Evolutionary conservation across 75 land plant genomes (phyloP).

Genomic region (Larix kaempferi): DNA sequence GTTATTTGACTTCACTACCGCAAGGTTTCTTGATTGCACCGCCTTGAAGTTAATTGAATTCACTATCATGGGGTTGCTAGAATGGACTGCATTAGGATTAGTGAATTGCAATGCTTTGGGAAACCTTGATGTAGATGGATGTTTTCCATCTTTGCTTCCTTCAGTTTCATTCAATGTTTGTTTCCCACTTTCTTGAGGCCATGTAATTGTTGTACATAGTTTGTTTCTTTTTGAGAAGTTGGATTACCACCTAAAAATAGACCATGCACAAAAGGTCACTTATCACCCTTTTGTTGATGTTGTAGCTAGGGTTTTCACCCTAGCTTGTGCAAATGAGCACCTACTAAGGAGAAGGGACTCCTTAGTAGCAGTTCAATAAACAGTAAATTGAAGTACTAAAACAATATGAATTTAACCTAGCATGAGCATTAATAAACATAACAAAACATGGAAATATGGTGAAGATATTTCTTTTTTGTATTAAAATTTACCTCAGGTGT

Average conservation of each 20-base stretch:
- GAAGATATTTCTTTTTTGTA: too few species aligned
- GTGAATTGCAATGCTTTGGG: background rate
- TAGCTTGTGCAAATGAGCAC: too few species aligned
- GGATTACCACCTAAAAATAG: constrained; percentile 9
- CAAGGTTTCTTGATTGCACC: background rate
- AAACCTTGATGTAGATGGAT: background rate
- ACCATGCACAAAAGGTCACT: constrained; percentile 78
- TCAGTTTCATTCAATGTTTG: background rate
- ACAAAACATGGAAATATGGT: too few species aligned
- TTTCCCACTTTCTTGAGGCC: background rate
- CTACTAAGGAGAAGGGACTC: too few species aligned
- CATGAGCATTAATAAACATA: too few species aligned
- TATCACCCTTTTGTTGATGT: too few species aligned
- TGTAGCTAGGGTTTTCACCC: too few species aligned
- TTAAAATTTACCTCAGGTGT: too few species aligned
- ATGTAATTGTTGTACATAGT: background rate
- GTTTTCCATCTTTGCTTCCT: constrained; percentile 1
- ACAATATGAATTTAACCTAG: too few species aligned
- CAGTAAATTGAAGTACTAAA: too few species aligned
- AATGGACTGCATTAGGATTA: constrained; percentile 1
- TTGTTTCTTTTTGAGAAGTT: constrained; percentile 6
- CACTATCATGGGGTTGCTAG: background rate
- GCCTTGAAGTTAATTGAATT: background rate
- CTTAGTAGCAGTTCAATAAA: too few species aligned
- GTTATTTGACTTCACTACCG: constrained; percentile 15